phyloP scores from a whole-genome alignment of 768 basidiomycete genomes.

The Lyophyllum atratum region DNA sequence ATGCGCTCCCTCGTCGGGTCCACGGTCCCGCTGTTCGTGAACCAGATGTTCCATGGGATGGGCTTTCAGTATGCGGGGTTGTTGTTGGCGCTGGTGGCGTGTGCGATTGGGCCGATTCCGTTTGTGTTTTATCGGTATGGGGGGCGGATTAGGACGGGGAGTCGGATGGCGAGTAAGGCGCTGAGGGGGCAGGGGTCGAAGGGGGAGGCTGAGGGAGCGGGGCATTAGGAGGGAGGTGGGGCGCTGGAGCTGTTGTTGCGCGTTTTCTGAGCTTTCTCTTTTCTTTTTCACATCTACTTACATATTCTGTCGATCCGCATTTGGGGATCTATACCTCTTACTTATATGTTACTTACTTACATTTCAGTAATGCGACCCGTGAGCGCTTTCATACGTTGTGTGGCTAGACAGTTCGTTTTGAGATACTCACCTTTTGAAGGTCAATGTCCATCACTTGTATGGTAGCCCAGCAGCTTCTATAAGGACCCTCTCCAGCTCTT shows the following conservation, averaged over 20 bases:
- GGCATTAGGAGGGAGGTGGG: background rate
- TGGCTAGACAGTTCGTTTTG: too few species aligned
- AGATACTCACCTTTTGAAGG: background rate
- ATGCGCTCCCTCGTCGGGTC: conserved; percentile 38
- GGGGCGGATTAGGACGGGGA: conserved; percentile 36
- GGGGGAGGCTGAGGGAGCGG: background rate
- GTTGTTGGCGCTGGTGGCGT: conserved; percentile 33
- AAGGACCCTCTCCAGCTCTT: background rate
- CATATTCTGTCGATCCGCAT: too few species aligned
- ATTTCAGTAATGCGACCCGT: too few species aligned
- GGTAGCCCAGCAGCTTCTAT: background rate
- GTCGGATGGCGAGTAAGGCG: conserved; percentile 6
- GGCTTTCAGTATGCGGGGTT: conserved; percentile 42
- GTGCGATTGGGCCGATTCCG: conserved; percentile 38
- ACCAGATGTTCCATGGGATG: conserved; percentile 44
- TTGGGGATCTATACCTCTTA: too few species aligned
- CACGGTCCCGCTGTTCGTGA: conserved; percentile 39
- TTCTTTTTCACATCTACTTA: too few species aligned
- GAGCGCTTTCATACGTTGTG: too few species aligned
- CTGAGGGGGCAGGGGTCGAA: conserved; percentile 10
- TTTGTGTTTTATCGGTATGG: conserved; percentile 45
- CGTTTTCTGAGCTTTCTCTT: too few species aligned
- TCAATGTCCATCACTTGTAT: too few species aligned
- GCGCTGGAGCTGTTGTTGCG: too few species aligned
- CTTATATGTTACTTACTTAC: too few species aligned